Conservation (phyloP, 495 filamentous ascomycete species). For the Penicillium paradoxum region DNA sequence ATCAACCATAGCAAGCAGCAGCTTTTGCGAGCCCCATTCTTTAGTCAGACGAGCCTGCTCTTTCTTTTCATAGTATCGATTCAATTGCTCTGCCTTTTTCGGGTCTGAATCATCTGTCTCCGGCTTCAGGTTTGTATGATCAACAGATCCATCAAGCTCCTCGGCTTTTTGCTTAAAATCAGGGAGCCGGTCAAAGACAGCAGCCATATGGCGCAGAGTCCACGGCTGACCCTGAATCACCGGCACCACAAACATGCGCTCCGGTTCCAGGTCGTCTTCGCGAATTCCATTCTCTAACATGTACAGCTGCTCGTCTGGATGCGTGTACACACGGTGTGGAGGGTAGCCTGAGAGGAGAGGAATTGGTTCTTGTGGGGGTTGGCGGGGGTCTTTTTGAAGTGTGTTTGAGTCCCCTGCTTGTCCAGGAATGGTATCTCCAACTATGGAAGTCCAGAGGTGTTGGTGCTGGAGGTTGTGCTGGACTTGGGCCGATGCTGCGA, state of each 20-base stretch:
- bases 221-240: slow-evolving; percentile 76
- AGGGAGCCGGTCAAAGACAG: slow-evolving; percentile 72
- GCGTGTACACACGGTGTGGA: slow-evolving; percentile 77
- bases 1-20: slow-evolving; percentile 77
- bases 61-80: slow-evolving; percentile 38
- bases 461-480: slow-evolving; percentile 79
- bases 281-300: slow-evolving; percentile 55
- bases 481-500: slow-evolving; percentile 60
- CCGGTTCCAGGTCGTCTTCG: slow-evolving; percentile 47
- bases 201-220: slow-evolving; percentile 68
- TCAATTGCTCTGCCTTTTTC: slow-evolving; percentile 30
- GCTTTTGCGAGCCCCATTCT: slow-evolving; percentile 56
- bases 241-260: slow-evolving; percentile 84
- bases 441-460: slow-evolving; percentile 74
- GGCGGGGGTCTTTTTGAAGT: slow-evolving; percentile 11
- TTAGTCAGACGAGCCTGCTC: slow-evolving; percentile 21
- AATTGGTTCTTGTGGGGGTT: slow-evolving; percentile 25
- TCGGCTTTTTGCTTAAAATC: slow-evolving; percentile 13
- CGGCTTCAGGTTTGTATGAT: background rate
- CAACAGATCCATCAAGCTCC: slow-evolving; percentile 23
- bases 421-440: slow-evolving; percentile 43
- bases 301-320: slow-evolving; percentile 87
- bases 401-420: slow-evolving; percentile 18
- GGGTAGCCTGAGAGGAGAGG: slow-evolving; percentile 82
- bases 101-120: slow-evolving; percentile 1